These are phyloP conservation scores for Trapa incisa DNA, from an alignment of 345 rosid species.

Conservation along the genomic window DNA sequence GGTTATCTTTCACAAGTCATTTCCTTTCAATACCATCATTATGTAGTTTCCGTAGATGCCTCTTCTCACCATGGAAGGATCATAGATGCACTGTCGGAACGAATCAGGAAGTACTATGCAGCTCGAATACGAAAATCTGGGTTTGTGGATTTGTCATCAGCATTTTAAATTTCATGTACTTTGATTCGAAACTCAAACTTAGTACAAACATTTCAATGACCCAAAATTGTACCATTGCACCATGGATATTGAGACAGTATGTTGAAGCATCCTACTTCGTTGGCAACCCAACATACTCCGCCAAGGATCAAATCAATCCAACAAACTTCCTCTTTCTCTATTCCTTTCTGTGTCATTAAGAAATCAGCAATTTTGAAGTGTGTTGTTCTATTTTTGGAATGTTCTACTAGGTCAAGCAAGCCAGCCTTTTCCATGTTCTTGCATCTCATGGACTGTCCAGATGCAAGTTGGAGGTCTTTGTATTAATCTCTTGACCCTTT, in stretches of 20 bases:
- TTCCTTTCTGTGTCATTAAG: neutral
- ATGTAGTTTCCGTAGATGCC: slow-evolving; percentile 84
- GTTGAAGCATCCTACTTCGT: neutral
- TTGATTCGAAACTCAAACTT: neutral
- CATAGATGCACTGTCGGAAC: slow-evolving; percentile 67
- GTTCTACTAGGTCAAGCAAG: neutral
- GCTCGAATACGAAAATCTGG: slow-evolving; percentile 59
- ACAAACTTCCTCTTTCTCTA: neutral
- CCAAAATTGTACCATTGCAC: neutral
- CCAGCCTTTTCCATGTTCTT: neutral
- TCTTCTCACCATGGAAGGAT: slow-evolving; percentile 74
- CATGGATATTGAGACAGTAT: neutral
- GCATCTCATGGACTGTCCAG: neutral
- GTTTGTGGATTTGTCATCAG: slow-evolving; percentile 22
- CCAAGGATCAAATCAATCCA: neutral
- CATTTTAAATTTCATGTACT: neutral
- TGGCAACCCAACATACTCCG: neutral
- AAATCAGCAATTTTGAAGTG: neutral
- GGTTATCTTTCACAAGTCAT: slow-evolving; percentile 93
- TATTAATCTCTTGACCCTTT: neutral
- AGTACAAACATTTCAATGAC: neutral
- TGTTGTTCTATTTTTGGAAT: neutral
- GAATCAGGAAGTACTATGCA: slow-evolving; percentile 64
- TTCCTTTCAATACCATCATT: slow-evolving; percentile 63
- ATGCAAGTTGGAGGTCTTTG: neutral